A percentile compares a stretch with the other conserved stretches of the same genome.
Evolutionary conservation across 2,329 filamentous ascomycete genomes (phyloP).

Genomic region (Trichoderma gracile): DNA sequence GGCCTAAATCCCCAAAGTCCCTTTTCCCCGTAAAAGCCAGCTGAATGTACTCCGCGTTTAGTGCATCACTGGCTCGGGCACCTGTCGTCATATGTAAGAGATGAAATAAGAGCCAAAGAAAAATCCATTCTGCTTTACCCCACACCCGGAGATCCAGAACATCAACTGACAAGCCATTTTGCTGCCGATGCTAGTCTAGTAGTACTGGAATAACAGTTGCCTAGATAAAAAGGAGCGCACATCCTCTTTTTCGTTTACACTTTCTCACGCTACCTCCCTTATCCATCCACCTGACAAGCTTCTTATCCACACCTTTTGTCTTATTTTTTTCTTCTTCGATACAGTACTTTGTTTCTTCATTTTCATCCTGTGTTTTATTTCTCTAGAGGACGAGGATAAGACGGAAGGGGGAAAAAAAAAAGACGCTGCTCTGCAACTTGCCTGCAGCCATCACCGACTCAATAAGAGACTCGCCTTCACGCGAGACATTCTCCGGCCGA

Average conservation of each 20-base stretch:
- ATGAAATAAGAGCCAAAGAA: neutral
- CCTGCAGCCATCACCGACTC: slow-evolving; percentile 11
- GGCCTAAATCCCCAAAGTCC: neutral
- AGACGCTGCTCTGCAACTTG: neutral
- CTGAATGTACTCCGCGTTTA: neutral
- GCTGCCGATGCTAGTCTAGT: too few relatives aligned
- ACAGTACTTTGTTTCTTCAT: neutral
- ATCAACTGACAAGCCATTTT: neutral
- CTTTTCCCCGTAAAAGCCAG: slow-evolving; percentile 13
- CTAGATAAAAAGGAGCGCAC: slow-evolving; percentile 7
- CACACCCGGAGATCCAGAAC: slow-evolving; percentile 6
- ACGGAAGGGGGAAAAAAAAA: too few relatives aligned
- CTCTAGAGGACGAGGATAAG: neutral
- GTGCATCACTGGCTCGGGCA: neutral
- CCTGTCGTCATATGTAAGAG: slow-evolving; percentile 5
- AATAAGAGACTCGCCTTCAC: neutral
- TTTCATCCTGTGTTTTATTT: neutral
- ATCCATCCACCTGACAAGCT: neutral
- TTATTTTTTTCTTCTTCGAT: neutral
- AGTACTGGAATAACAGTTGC: neutral
- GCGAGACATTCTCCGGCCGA: slow-evolving; percentile 1
- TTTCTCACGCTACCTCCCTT: neutral
- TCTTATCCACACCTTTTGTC: too few relatives aligned
- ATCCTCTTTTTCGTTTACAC: neutral
- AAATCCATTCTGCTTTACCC: neutral